These are phyloP conservation scores for Metschnikowia rubicola DNA, from an alignment of 805 yeast genomes.

Conservation along the genomic window DNA sequence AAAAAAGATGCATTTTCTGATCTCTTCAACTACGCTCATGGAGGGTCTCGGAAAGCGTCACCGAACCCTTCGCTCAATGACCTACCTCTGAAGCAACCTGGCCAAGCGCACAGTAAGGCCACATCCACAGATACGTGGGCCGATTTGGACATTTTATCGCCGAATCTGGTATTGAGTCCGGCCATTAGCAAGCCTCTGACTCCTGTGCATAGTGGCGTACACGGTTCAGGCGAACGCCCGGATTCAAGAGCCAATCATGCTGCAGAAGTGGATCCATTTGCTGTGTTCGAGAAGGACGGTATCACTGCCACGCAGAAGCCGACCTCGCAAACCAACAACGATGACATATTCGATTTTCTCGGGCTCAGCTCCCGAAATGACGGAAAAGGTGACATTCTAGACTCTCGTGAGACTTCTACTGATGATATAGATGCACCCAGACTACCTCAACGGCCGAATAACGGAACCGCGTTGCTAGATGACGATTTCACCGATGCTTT, in stretches of 20 bases:
- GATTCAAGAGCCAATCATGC: neutral
- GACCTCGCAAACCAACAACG: neutral
- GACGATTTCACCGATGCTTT: constrained; percentile 45
- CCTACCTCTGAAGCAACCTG: constrained; percentile 7
- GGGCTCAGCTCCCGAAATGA: neutral
- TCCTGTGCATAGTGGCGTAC: neutral
- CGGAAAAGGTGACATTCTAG: neutral
- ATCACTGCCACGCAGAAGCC: neutral
- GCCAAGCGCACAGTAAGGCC: neutral
- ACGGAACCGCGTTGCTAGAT: constrained; percentile 26
- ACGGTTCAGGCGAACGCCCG: neutral
- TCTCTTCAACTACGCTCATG: constrained; percentile 33
- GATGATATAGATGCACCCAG: neutral
- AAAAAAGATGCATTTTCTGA: constrained; percentile 46
- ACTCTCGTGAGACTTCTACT: neutral
- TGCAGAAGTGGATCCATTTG: constrained; percentile 20
- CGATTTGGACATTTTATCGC: constrained; percentile 12
- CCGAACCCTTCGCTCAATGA: constrained; percentile 14
- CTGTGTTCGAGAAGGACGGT: constrained; percentile 2
- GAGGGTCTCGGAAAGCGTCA: constrained; percentile 12
- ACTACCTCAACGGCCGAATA: neutral
- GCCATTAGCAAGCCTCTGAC: constrained; percentile 1
- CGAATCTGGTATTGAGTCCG: constrained; percentile 2
- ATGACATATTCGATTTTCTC: constrained; percentile 1
- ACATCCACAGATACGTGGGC: constrained; percentile 1